These are phyloP conservation scores for Ramalina peruviana DNA, from an alignment of 495 filamentous ascomycete genomes.

Conservation along the genomic window DNA sequence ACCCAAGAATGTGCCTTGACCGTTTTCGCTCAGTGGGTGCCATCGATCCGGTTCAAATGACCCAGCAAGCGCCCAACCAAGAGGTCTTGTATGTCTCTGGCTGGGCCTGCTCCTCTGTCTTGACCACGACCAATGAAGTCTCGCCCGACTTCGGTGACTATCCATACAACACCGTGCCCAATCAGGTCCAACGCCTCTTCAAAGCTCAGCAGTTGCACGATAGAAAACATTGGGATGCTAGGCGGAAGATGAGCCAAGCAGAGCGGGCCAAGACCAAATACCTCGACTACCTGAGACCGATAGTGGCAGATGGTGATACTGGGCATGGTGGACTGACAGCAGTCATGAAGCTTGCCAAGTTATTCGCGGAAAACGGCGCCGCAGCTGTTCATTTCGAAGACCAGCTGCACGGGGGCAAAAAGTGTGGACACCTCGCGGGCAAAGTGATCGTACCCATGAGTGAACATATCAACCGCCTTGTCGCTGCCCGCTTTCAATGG, in stretches of 20 bases:
- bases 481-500: constrained; percentile 92
- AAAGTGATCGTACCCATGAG: constrained; percentile 90
- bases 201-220: constrained; percentile 97
- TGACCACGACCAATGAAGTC: constrained; percentile 92
- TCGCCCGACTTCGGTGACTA: constrained; percentile 96
- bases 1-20: constrained; percentile 5
- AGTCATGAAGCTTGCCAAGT: constrained; percentile 90
- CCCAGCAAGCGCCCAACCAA: constrained; percentile 90
- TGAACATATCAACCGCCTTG: constrained; percentile 90
- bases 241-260: constrained; percentile 59
- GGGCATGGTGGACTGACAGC: constrained; percentile 86
- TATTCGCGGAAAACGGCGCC: constrained; percentile 97
- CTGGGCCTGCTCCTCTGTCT: constrained; percentile 87
- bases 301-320: constrained; percentile 95
- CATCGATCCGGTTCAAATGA: constrained; percentile 98
- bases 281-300: constrained; percentile 82
- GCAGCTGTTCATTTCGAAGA: constrained; percentile 97
- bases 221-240: constrained; percentile 79
- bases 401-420: constrained; percentile 94
- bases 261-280: constrained; percentile 65
- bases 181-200: constrained; percentile 89
- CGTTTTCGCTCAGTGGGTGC: constrained; percentile 56
- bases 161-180: constrained; percentile 96
- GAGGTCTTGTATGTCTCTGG: constrained; percentile 92
- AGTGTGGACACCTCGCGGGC: constrained; percentile 92